These are phyloP conservation scores for Gnetum montanum DNA, from an alignment of 75 land plant species.

Conservation along the genomic window DNA sequence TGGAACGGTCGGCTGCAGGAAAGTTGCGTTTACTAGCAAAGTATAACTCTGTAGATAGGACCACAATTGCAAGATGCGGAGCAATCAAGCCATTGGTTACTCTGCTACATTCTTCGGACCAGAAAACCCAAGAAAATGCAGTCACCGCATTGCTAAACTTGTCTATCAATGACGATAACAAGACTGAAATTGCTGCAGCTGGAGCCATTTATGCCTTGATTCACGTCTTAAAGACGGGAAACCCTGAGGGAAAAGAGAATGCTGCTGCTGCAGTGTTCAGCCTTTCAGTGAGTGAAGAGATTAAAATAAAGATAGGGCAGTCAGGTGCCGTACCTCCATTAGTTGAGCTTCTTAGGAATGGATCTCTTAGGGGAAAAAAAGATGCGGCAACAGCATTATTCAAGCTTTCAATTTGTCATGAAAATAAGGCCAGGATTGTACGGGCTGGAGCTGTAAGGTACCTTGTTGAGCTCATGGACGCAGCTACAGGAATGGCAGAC, in stretches of 20 bases:
- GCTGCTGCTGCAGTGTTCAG: conserved; percentile 53
- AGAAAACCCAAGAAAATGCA: conserved; percentile 71
- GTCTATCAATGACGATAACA: conserved; percentile 68
- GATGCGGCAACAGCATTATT: conserved; percentile 66
- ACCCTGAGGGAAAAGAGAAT: conserved; percentile 37
- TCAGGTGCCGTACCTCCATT: conserved; percentile 57
- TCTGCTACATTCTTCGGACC: conserved; percentile 31
- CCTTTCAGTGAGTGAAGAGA: conserved; percentile 38
- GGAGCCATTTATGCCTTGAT: conserved; percentile 76
- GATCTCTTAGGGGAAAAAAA: conserved; percentile 41
- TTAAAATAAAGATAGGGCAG: conserved; percentile 45
- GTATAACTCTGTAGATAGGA: conserved; percentile 31
- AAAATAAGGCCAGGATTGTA: conserved; percentile 55
- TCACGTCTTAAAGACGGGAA: conserved; percentile 64
- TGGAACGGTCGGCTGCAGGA: conserved; percentile 22
- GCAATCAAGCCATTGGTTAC: conserved; percentile 35
- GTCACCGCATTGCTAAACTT: conserved; percentile 69
- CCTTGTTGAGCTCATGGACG: conserved; percentile 68
- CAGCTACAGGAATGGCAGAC: conserved; percentile 77
- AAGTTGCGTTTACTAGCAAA: conserved; percentile 29
- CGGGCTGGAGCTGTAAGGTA: conserved; percentile 52
- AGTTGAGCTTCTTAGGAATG: conserved; percentile 37
- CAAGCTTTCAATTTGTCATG: conserved; percentile 55
- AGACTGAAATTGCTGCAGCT: conserved; percentile 54
- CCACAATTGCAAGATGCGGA: conserved; percentile 22